Base-by-base conservation (phyloP, 139 green algal species). In the Chlorella vulgaris region DNA sequence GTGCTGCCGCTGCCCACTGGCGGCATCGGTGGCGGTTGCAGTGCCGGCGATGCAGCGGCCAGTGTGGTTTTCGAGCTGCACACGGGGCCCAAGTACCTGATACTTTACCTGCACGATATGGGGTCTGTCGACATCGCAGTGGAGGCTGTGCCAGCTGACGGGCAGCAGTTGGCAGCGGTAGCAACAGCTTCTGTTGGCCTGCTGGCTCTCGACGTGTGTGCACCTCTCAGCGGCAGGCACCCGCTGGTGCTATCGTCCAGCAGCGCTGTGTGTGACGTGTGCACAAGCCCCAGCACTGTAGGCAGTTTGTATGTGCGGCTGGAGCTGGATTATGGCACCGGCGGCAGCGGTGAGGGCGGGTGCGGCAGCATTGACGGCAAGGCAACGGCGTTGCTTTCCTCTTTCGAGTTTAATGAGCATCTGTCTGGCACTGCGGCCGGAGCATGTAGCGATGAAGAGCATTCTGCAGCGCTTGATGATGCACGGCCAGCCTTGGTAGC, bases 351-450 rank as follows among this genome's bases (percentile, higher is more conserved):
- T 0, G 36, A 33, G 7, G 55, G 18, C 18, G n/a, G n/a, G n/a
- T n/a, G n/a, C n/a, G n/a, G n/a, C n/a, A n/a, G n/a, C n/a, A n/a
- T n/a, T n/a, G 22, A n/a, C 55, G 22, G 21, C 55, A 21, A 21
- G 8, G 18, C 55, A 15, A n/a, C 21, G 22, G 22, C 22, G 55
- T 53, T 79, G 51, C 29, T 79, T 15, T 79, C 73, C 7, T 79
- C 73, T 15, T 79, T 79, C 19, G 73, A 79, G 73, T 35, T 79
- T 22, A 79, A 79, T 15, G 53, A 79, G 35, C 53, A 68, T 51
- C 53, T 79, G 33, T 50, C 73, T 2, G 28, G 36, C 28, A 43
- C 13, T 8, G 51, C 6, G 35, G 51, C 22, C 8, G 47, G 21
- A 21, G 42, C 50, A 50, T 47, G 33, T 51, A 50, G 38, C 29